Conservation (phyloP, 257 asterid genomes). For the Petunia secreta region DNA sequence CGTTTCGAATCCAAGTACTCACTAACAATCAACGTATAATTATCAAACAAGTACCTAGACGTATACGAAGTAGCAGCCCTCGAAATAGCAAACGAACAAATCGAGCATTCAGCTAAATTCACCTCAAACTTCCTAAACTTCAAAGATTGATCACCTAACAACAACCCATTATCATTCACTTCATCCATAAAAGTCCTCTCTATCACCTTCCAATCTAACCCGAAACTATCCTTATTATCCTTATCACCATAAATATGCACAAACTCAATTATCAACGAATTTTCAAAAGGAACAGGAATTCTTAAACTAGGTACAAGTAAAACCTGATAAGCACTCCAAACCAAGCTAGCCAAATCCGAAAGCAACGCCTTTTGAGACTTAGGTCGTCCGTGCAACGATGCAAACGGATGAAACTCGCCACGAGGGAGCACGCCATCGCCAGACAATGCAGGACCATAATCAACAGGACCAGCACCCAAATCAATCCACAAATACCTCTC, state of each 20-base stretch:
- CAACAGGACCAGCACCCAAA: slow-evolving; percentile 97
- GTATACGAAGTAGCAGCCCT: slow-evolving; percentile 90
- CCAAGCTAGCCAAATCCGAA: slow-evolving; percentile 79
- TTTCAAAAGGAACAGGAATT: slow-evolving; percentile 77
- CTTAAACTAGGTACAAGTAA: slow-evolving; percentile 90
- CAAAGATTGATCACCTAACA: slow-evolving; percentile 73
- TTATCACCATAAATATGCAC: slow-evolving; percentile 57
- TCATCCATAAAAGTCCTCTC: slow-evolving; percentile 73
- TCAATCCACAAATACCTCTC: slow-evolving; percentile 95
- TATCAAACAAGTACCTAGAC: slow-evolving; percentile 91
- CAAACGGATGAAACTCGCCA: slow-evolving; percentile 96
- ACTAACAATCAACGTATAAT: slow-evolving; percentile 89
- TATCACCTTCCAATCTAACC: slow-evolving; percentile 72
- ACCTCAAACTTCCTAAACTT: slow-evolving; percentile 74
- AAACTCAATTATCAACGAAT: slow-evolving; percentile 66
- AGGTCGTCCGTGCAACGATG: slow-evolving; percentile 80
- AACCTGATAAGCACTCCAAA: slow-evolving; percentile 96
- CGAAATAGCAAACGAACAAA: slow-evolving; percentile 77
- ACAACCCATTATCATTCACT: slow-evolving; percentile 58
- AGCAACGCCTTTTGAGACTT: slow-evolving; percentile 83
- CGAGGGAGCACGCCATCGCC: slow-evolving; percentile 93
- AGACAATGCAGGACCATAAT: slow-evolving; percentile 86
- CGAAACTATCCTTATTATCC: slow-evolving; percentile 43
- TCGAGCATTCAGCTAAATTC: slow-evolving; percentile 65
- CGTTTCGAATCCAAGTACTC: slow-evolving; percentile 91